phyloP scores from a whole-genome alignment of 495 filamentous ascomycete genomes.

The Antarctomyces pellizariae region DNA sequence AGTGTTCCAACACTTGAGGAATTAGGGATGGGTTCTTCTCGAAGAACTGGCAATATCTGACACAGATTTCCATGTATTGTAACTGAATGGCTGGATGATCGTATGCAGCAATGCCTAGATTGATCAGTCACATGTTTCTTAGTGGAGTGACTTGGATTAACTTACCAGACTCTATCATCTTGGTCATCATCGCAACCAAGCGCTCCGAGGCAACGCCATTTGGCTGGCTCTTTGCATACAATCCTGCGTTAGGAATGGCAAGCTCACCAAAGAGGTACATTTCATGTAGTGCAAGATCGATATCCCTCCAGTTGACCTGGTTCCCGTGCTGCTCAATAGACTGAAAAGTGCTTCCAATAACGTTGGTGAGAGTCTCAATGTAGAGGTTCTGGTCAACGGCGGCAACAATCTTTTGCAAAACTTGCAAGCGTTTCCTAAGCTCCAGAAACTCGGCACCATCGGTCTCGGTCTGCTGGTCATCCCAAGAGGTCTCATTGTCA shows the following conservation, averaged over 20 bases:
- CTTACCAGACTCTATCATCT: conserved; percentile 82
- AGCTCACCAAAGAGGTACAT: conserved; percentile 93
- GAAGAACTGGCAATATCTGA: conserved; percentile 85
- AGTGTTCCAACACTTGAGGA: conserved; percentile 70
- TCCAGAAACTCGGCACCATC: conserved; percentile 98
- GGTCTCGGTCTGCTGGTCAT: conserved; percentile 77
- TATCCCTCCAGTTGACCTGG: conserved; percentile 76
- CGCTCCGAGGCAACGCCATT: conserved; percentile 50
- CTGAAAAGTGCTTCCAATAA: conserved; percentile 65
- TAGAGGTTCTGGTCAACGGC: conserved; percentile 67
- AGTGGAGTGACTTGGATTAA: conserved; percentile 1
- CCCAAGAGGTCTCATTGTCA: conserved; percentile 86
- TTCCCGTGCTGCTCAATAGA: conserved; percentile 42
- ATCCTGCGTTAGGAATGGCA: conserved; percentile 57
- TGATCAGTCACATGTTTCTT: conserved; percentile 7
- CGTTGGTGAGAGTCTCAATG: conserved; percentile 57
- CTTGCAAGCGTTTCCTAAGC: conserved; percentile 64
- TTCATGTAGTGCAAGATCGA: conserved; percentile 89
- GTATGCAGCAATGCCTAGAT: conserved; percentile 52
- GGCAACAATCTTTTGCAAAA: conserved; percentile 75
- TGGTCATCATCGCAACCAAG: conserved; percentile 71
- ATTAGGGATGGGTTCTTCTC: conserved; percentile 56
- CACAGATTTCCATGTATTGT: conserved; percentile 95
- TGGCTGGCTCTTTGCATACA: conserved; percentile 62
- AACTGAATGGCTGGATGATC: conserved; percentile 79